Conservation (phyloP, 371 early-diverging fungal species). For the Mucor lusitanicus region DNA sequence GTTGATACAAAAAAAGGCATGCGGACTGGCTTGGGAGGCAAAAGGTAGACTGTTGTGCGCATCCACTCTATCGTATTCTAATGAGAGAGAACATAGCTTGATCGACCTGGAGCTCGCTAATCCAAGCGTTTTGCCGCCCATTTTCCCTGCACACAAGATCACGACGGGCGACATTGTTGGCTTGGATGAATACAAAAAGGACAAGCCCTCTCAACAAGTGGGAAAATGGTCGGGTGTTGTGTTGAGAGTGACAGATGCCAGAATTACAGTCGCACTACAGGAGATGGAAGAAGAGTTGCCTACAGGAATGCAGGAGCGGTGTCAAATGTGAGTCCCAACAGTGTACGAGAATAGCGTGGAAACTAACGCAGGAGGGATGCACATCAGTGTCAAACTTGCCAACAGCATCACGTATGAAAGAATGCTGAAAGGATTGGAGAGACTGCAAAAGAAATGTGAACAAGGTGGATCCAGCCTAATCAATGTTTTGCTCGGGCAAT, state of each 20-base stretch:
- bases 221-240: constrained; percentile 58
- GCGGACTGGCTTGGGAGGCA: constrained; percentile 80
- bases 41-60: constrained; percentile 40
- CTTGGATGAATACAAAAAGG: constrained; percentile 61
- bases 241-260: constrained; percentile 58
- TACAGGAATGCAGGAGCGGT: constrained; percentile 66
- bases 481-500: constrained; percentile 34
- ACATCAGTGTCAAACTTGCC: constrained; percentile 61
- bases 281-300: constrained; percentile 62
- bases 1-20: constrained; percentile 34
- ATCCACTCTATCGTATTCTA: no score
- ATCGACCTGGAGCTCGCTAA: constrained; percentile 68
- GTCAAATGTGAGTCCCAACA: constrained; percentile 54
- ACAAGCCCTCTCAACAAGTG: constrained; percentile 38
- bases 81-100: constrained; percentile 39
- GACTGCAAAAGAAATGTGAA: constrained; percentile 19
- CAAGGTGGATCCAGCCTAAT: constrained; percentile 18
- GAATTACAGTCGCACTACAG: constrained; percentile 66
- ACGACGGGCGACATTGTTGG: constrained; percentile 79
- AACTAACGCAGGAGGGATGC: no score
- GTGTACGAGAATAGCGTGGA: neutral
- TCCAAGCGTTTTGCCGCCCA: constrained; percentile 49
- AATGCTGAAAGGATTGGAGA: constrained; percentile 48
- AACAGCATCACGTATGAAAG: constrained; percentile 79
- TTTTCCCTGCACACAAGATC: constrained; percentile 68